Evolutionary conservation across 345 rosid genomes (phyloP), one percentile per base, ranked within the genome.

Genomic region (Citrus glauca): DNA sequence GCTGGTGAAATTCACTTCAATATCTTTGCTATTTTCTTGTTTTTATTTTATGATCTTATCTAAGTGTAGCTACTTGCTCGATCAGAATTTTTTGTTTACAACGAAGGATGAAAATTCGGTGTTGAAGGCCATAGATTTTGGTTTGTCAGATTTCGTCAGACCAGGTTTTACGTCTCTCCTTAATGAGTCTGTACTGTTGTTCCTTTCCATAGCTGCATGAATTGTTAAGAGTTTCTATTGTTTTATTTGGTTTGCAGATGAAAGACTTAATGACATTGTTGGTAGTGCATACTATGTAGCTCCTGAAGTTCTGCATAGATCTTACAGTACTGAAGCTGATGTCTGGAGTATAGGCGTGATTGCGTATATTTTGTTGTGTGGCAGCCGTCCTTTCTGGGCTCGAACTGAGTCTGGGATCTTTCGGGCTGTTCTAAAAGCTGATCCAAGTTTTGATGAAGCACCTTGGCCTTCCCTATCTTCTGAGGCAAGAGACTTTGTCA

Each of bases 371-470:
- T 87, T 96, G 40, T 85, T 96, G 45, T 94, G 99, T 69, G 98
- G 99, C 66, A 91, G 98, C 80, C 93, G 99, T 56, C 99, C 99
- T 63, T 96, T 96, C 85, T 96, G 99, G 98, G 97, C 99, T 11
- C 90, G 93, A 71, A 94, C 92, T 0, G 98, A 96, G 85, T 94
- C 99, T 9, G 98, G 99, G 66, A 94, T 96, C 84, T 96, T 96
- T 71, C 90, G 95, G 66, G 92, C 97, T 77, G 97, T 96, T 85
- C 77, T 94, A 79, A 96, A 94, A 86, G 97, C 97, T 76, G 98
- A 94, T 84, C 99, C 98, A 17, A 84, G 90, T 85, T 94, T 96
- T 73, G 97, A 92, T 30, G 99, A 94, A 75, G 82, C 86, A 50
- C 98, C 99, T 59, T 96, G 99, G 98, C 94, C 98, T 76, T 86